Base-by-base conservation (phyloP, 2,329 filamentous ascomycete genomes). In the Beauveria bassiana region DNA sequence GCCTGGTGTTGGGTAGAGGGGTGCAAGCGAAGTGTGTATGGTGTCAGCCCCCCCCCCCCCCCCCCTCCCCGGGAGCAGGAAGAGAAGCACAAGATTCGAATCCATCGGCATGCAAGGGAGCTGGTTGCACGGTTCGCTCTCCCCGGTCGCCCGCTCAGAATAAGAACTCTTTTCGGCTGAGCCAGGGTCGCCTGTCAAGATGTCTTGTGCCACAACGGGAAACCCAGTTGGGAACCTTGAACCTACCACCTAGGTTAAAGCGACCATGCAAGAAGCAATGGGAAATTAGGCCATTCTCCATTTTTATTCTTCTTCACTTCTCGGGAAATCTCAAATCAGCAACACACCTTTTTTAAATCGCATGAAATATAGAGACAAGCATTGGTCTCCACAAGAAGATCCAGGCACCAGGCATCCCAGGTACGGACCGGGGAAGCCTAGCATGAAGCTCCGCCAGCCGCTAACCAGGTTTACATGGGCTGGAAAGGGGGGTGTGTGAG, bases 391-490 rank as follows among this genome's bases (percentile, higher is more conserved):
- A 51, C 47, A 52, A 34, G 47, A 38, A 59, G 50, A 53, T 45
- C 34, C 57, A 60, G 57, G 57, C 40, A 60, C 57, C 18, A 60
- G 57, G 57, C 42, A 60, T 49, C 49, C 57, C 18, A 60, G 57
- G 57, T 50, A 60, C 57, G 57, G 57, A 60, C 57, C 57, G 57
- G 57, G 57, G 57, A 60, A 59, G 49, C 10, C 57, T 60, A 53
- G 12, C 14, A 18, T 16, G 16, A 24, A 40, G 34, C 40, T 28
- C 38, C 38, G 38, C 52, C 52, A n/a, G 34, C 34, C 34, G 34
- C 34, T 38, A 38, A 38, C 34, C 34, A 38, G 34, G 34, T 38
- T 38, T 6, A 38, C 34, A 38, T 38, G 12, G 12, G 34, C 38
- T 24, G 40, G 7, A 10, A 12, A 31, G 42, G 43, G 34, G 56